A percentile compares a stretch with the other conserved stretches of the same genome.
phyloP scores from a whole-genome alignment of 2,329 filamentous ascomycete genomes.

The Alternaria dauci region DNA sequence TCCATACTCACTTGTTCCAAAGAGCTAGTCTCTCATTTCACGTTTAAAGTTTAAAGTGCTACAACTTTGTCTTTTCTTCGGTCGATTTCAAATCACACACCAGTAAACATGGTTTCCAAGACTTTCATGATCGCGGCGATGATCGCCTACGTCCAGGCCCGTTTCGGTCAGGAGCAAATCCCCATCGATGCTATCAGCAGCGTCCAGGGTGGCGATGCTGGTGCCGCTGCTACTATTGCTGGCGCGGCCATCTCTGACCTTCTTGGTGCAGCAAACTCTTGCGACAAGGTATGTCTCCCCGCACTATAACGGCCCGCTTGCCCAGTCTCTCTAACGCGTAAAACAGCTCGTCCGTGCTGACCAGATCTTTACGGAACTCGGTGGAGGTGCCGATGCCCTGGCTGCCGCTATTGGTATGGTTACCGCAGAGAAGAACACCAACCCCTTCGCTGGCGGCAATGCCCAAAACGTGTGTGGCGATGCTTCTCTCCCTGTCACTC shows the following conservation, averaged over 20 bases:
- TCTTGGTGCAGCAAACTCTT: slow-evolving; percentile 71
- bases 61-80: background rate
- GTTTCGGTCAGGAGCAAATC: slow-evolving; percentile 71
- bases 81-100: slow-evolving; percentile 7
- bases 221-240: slow-evolving; percentile 69
- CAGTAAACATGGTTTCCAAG: slow-evolving; percentile 47
- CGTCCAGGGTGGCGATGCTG: slow-evolving; percentile 64
- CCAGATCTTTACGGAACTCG: slow-evolving; percentile 68
- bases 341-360: slow-evolving; percentile 68
- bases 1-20: slow-evolving; percentile 22
- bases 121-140: slow-evolving; percentile 39
- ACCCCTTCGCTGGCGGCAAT: slow-evolving; percentile 68
- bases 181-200: slow-evolving; percentile 64
- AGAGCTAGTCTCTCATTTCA: slow-evolving; percentile 49
- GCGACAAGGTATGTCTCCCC: slow-evolving; percentile 62
- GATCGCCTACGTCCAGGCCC: slow-evolving; percentile 49
- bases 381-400: slow-evolving; percentile 66
- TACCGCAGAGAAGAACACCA: slow-evolving; percentile 76
- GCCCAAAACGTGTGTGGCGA: slow-evolving; percentile 70
- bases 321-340: background rate
- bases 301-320: background rate
- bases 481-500: slow-evolving; percentile 67
- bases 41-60: slow-evolving; percentile 6
- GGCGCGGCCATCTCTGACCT: slow-evolving; percentile 69
- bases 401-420: slow-evolving; percentile 70